Conservation (phyloP, 2,329 filamentous ascomycete genomes). For the Cryoendolithus antarcticus region DNA sequence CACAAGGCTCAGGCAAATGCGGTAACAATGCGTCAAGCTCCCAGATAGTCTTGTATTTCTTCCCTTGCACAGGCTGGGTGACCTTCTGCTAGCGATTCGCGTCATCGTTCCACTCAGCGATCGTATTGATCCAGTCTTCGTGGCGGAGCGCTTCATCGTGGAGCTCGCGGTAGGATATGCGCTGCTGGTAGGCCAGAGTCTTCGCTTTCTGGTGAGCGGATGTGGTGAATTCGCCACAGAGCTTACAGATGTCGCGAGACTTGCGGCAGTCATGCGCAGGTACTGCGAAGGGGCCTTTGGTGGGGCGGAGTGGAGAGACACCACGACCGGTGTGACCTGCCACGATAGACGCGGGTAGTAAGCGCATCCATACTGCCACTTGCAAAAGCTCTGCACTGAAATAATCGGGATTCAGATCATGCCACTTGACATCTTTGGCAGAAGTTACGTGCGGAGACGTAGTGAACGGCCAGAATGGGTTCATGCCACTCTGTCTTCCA, state of each 20-base stretch:
- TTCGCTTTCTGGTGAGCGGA: too few relatives aligned
- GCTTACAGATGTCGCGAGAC: constrained; percentile 1
- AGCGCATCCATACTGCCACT: background rate
- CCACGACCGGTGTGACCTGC: background rate
- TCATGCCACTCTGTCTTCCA: background rate
- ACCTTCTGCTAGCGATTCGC: too few relatives aligned
- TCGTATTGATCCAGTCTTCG: too few relatives aligned
- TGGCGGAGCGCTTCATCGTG: too few relatives aligned
- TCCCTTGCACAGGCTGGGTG: too few relatives aligned
- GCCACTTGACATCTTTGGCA: constrained; percentile 4
- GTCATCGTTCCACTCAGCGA: too few relatives aligned
- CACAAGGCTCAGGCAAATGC: too few relatives aligned
- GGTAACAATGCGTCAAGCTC: too few relatives aligned
- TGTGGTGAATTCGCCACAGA: background rate
- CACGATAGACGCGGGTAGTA: constrained; percentile 2
- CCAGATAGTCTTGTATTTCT: too few relatives aligned
- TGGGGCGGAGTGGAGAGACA: constrained; percentile 1
- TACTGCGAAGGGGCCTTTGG: constrained; percentile 1
- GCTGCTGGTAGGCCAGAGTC: too few relatives aligned
- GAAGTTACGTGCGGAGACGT: background rate
- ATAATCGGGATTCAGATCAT: constrained; percentile 9
- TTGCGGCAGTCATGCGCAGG: background rate
- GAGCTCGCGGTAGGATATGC: too few relatives aligned
- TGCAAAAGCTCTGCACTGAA: constrained; percentile 4
- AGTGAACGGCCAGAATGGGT: constrained; percentile 1